These are phyloP conservation scores for Ordospora colligata DNA, from an alignment of 371 early-diverging fungal genomes.

Conservation along the genomic window DNA sequence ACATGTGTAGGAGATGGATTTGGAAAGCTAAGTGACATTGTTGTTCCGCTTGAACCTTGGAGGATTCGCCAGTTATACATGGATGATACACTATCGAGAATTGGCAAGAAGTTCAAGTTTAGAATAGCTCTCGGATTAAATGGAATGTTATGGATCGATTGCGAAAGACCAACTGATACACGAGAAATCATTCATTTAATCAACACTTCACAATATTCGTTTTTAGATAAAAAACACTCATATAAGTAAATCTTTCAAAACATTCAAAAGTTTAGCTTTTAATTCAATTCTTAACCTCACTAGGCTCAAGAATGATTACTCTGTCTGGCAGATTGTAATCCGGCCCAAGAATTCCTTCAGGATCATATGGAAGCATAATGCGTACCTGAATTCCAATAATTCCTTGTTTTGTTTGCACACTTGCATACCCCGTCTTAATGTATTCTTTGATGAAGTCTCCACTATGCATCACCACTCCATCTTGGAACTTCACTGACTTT, in stretches of 20 bases:
- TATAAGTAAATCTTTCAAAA: background rate
- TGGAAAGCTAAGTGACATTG: constrained; percentile 48
- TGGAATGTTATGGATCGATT: constrained; percentile 50
- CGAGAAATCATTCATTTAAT: constrained; percentile 36
- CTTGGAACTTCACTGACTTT: constrained; percentile 97
- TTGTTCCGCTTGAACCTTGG: constrained; percentile 33
- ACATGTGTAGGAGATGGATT: constrained; percentile 49
- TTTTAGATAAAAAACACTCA: background rate
- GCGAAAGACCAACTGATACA: constrained; percentile 13
- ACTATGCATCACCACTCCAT: constrained; percentile 86
- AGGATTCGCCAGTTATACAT: constrained; percentile 49
- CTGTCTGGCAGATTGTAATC: constrained; percentile 86
- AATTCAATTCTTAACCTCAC: constrained; percentile 24
- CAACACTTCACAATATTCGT: background rate
- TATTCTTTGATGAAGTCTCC: constrained; percentile 92
- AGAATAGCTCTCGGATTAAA: constrained; percentile 49
- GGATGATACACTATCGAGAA: constrained; percentile 17
- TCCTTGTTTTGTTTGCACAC: constrained; percentile 91
- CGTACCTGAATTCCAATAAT: constrained; percentile 99
- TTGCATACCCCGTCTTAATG: constrained; percentile 89
- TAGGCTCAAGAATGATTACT: constrained; percentile 77
- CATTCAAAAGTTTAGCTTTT: background rate
- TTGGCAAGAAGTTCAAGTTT: constrained; percentile 36
- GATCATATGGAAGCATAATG: constrained; percentile 95
- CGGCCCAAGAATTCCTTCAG: constrained; percentile 84